A percentile compares a stretch with the other conserved stretches of the same genome.
Conservation (phyloP, 2,329 filamentous ascomycete species). For the Rhytidhysteron rufulum region DNA sequence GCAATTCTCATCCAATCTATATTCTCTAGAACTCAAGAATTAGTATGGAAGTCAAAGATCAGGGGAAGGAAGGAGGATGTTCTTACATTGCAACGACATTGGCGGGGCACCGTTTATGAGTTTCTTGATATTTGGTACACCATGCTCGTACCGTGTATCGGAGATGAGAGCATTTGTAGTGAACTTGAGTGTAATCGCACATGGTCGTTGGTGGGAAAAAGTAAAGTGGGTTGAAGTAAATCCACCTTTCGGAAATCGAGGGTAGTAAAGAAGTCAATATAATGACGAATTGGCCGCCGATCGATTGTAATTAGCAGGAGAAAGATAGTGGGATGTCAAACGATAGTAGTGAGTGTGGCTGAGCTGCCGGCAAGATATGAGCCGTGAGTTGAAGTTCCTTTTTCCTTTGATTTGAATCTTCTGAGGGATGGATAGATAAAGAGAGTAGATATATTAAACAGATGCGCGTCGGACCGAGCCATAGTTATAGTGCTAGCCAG, state of each 20-base stretch:
- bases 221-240: constrained; percentile 3
- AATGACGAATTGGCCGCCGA: too few relatives aligned
- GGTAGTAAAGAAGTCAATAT: too few relatives aligned
- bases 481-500: constrained; percentile 2
- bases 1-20: constrained; percentile 46
- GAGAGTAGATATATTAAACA: too few relatives aligned
- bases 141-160: constrained; percentile 55
- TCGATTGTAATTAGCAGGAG: not conserved
- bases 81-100: constrained; percentile 52
- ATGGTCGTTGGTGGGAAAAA: constrained; percentile 39
- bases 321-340: not conserved
- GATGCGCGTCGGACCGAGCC: constrained; percentile 1
- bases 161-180: constrained; percentile 54
- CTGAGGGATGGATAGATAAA: too few relatives aligned
- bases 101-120: constrained; percentile 53
- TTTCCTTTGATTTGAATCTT: constrained; percentile 1
- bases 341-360: not conserved
- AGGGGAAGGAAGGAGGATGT: not conserved
- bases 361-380: too few relatives aligned
- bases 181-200: constrained; percentile 59
- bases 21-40: constrained; percentile 37
- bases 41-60: constrained; percentile 10
- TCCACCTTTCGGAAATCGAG: too few relatives aligned
- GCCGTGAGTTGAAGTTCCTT: constrained; percentile 2
- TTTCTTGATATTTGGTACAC: constrained; percentile 53